These are phyloP conservation scores for Phialophora expanda DNA, from an alignment of 2,329 filamentous ascomycete species.

Conservation along the genomic window DNA sequence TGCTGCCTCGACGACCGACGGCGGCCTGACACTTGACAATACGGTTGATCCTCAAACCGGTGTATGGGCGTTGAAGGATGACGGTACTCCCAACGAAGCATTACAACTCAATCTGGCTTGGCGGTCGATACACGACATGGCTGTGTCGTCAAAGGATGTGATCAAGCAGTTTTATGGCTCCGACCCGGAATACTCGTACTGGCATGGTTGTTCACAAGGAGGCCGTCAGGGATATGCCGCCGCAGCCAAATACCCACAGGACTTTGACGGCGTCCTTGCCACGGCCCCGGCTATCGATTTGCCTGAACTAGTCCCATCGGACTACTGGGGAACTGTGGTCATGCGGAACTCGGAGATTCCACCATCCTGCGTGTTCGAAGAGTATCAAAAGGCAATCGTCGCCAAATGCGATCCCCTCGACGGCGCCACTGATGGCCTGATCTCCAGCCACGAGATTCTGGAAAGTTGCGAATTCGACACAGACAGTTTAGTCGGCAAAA, in stretches of 20 bases:
- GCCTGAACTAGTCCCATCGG: conserved; percentile 41
- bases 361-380: conserved; percentile 45
- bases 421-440: conserved; percentile 40
- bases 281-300: conserved; percentile 38
- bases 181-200: conserved; percentile 50
- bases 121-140: conserved; percentile 45
- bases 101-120: conserved; percentile 46
- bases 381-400: conserved; percentile 45
- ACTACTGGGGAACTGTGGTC: conserved; percentile 40
- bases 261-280: conserved; percentile 42
- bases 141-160: conserved; percentile 39
- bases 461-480: conserved; percentile 30
- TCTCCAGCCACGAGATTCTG: conserved; percentile 33
- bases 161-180: conserved; percentile 31
- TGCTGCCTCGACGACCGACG: conserved; percentile 37
- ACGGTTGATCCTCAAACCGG: conserved; percentile 23
- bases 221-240: conserved; percentile 64
- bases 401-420: conserved; percentile 42
- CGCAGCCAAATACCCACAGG: conserved; percentile 39
- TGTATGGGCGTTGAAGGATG: conserved; percentile 24
- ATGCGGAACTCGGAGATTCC: conserved; percentile 38
- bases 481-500: conserved; percentile 20
- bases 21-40: conserved; percentile 28
- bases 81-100: conserved; percentile 45
- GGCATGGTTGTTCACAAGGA: conserved; percentile 64